A percentile compares a stretch with the other conserved stretches of the same genome.
Evolutionary conservation across 768 basidiomycete species (phyloP).

Genomic region (Mycena filopes): DNA sequence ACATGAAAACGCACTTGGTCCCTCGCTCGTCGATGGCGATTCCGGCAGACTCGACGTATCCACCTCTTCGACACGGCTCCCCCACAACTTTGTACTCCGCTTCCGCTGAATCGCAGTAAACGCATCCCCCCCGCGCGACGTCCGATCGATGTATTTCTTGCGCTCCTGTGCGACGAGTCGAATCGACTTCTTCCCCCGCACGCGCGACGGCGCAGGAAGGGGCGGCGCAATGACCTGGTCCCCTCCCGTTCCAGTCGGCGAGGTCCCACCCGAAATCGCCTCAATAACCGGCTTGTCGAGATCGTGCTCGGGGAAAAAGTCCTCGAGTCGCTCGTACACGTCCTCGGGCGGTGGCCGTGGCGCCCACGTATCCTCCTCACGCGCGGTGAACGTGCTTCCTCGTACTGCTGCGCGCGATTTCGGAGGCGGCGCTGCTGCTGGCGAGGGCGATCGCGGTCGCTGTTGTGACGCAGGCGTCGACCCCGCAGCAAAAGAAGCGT

Average conservation of each 20-base stretch:
- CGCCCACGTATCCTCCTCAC: conserved; percentile 82
- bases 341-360: conserved; percentile 92
- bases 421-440: conserved; percentile 35
- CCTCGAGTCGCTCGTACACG: conserved; percentile 91
- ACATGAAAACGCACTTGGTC: conserved; percentile 67
- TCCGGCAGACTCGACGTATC: conserved; percentile 77
- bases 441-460: conserved; percentile 25
- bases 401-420: conserved; percentile 36
- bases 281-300: conserved; percentile 97
- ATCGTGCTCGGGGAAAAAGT: conserved; percentile 96
- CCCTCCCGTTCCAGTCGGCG: conserved; percentile 65
- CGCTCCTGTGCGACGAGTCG: conserved; percentile 91
- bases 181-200: conserved; percentile 89
- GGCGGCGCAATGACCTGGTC: conserved; percentile 60
- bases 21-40: conserved; percentile 61
- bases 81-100: conserved; percentile 96
- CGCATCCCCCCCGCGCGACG: conserved; percentile 60
- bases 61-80: conserved; percentile 92
- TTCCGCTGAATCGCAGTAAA: conserved; percentile 67
- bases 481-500: conserved; percentile 31
- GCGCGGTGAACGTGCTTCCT: conserved; percentile 72
- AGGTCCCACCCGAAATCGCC: conserved; percentile 80
- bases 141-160: conserved; percentile 79
- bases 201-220: conserved; percentile 44
- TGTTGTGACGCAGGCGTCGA: conserved; percentile 22